Percentiles rank a stretch among this genome's conserved stretches.
Conservation (phyloP, 1,139 yeast species). For the Pichia sp. region DNA sequence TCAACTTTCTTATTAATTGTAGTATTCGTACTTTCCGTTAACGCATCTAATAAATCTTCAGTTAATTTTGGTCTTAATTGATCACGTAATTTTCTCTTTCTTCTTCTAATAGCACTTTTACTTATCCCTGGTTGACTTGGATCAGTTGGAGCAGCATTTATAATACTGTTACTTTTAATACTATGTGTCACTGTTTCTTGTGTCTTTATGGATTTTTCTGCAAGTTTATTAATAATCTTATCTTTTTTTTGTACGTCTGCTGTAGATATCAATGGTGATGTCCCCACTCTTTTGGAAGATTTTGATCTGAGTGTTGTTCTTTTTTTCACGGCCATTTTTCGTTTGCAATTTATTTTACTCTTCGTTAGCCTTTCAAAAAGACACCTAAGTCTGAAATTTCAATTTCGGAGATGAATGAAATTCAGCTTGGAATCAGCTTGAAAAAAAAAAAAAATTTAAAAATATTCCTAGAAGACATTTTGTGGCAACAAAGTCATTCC, state of each 20-base stretch:
- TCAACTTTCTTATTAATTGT: constrained; percentile 17
- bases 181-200: not conserved
- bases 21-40: constrained; percentile 39
- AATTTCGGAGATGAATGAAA: no score
- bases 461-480: not conserved
- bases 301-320: constrained; percentile 44
- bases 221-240: constrained; percentile 15
- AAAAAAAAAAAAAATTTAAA: no score
- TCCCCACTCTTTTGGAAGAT: constrained; percentile 23
- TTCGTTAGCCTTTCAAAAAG: no score
- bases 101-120: constrained; percentile 58
- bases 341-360: not conserved
- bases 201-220: constrained; percentile 4
- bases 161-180: constrained; percentile 18
- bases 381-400: no score
- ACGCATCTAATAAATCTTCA: constrained; percentile 49
- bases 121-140: constrained; percentile 41
- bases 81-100: constrained; percentile 58
- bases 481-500: no score
- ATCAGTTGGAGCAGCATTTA: constrained; percentile 10
- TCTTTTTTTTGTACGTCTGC: constrained; percentile 8
- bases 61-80: constrained; percentile 54
- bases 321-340: constrained; percentile 38
- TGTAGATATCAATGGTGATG: not conserved
- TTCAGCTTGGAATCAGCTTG: no score